Conservation (phyloP, 164 flowering plant species). For the Sedum album region DNA sequence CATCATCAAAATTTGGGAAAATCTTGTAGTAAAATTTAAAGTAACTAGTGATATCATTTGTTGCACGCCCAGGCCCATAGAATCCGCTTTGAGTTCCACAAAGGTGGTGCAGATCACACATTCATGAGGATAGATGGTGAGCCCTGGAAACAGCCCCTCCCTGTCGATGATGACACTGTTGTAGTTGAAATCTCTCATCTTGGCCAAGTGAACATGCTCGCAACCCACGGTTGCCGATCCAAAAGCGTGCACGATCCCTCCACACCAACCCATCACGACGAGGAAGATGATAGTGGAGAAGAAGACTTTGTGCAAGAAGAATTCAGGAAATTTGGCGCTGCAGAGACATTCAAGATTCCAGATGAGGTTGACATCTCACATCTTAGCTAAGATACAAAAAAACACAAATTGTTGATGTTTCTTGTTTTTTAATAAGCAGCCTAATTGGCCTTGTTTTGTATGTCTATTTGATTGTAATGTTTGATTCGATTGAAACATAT, state of each 20-base stretch:
- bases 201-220: conserved; percentile 86
- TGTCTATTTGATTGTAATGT: background rate
- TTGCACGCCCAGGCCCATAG: conserved; percentile 44
- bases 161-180: conserved; percentile 72
- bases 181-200: too few relatives aligned
- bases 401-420: background rate
- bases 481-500: background rate
- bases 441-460: background rate
- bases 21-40: background rate
- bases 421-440: background rate
- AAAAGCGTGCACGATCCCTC: conserved; percentile 53
- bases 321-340: conserved; percentile 6
- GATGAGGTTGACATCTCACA: conserved; percentile 7
- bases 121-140: conserved; percentile 97
- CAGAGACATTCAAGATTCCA: conserved; percentile 5
- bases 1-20: background rate
- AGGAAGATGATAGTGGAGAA: conserved; percentile 3
- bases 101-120: conserved; percentile 61
- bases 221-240: conserved; percentile 47
- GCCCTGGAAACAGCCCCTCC: conserved; percentile 96
- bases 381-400: background rate
- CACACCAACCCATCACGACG: conserved; percentile 16
- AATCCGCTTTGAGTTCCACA: conserved; percentile 75
- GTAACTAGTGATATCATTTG: background rate
- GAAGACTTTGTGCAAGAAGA: conserved; percentile 1